Evolutionary conservation across 73 alveolate species (phyloP), one percentile per base, ranked within the genome.

Genomic region (Paramecium biaurelia): DNA sequence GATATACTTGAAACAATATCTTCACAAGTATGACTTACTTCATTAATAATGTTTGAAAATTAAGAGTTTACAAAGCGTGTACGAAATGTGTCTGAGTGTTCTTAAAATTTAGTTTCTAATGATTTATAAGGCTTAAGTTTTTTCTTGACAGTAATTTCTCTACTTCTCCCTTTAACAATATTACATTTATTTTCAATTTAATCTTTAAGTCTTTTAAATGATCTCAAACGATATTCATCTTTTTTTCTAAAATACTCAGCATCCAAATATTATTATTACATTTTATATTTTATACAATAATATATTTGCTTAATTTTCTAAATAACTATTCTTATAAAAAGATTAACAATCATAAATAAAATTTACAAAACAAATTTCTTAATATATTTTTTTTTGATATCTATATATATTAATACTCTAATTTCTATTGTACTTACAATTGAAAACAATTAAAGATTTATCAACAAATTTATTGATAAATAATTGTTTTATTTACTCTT

Each of bases 41-140:
- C 90, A 20, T 23, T 79, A 2, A 79, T 23, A 21, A 79, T 79
- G 9, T 47, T 38, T 21, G 47, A 21, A 43, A 30, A 79, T 45
- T 42, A n/a, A 5, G 35, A 32, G 23, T 37, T 28, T 10, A 37
- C 18, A 10, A 74, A 32, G 0, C 45, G 87, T 3, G 87, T 34
- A n/a, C 37, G 23, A 63, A 79, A 79, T 11, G 90, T 79, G 5
- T 79, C 45, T 42, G 41, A 38, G 56, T 79, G 90, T 24, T 79
- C 90, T 24, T 79, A 37, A 79, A 79, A 79, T 45, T 24, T 41
- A 2, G 24, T 12, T 24, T 79, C 90, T 18, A 79, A 6, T 21
- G 63, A 30, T 38, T 38, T 24, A 41, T 20, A 38, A 18, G 32
- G 15, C n/a, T 79, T 42, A 10, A 21, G 18, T 21, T 34, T 79